phyloP scores from a whole-genome alignment of 805 yeast genomes.

The Jamesozyma lodderae region DNA sequence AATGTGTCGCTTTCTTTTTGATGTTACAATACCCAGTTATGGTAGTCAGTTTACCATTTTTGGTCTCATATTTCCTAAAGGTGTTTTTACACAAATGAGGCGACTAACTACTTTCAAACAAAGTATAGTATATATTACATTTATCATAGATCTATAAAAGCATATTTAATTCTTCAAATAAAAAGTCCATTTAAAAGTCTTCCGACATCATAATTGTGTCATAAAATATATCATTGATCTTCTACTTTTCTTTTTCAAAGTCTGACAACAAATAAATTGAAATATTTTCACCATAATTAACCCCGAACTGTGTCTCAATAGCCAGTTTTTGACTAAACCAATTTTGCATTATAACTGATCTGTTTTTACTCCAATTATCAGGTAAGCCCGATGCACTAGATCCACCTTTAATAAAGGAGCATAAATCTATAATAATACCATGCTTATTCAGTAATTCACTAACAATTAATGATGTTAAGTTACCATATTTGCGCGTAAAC shows the following conservation, averaged over 20 bases:
- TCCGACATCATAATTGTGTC: too few species aligned
- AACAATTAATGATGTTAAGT: constrained; percentile 75
- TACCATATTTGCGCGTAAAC: constrained; percentile 42
- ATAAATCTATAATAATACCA: constrained; percentile 73
- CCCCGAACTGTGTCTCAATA: constrained; percentile 39
- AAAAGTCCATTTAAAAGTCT: too few species aligned
- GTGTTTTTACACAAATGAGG: constrained; percentile 27
- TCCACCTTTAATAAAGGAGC: constrained; percentile 57
- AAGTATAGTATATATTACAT: too few species aligned
- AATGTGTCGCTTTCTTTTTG: constrained; percentile 69
- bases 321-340: constrained; percentile 46
- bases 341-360: constrained; percentile 52
- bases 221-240: background rate
- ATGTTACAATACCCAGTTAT: constrained; percentile 65
- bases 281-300: constrained; percentile 60
- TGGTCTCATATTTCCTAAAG: constrained; percentile 32
- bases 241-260: constrained; percentile 32
- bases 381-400: constrained; percentile 22
- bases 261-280: constrained; percentile 51
- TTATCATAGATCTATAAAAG: too few species aligned
- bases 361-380: constrained; percentile 61
- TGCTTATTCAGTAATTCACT: constrained; percentile 72
- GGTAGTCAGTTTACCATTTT: constrained; percentile 62
- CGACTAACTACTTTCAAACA: background rate
- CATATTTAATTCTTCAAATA: too few species aligned